These are phyloP conservation scores for Cyberlindnera japonica DNA, from an alignment of 805 yeast genomes.

Conservation along the genomic window DNA sequence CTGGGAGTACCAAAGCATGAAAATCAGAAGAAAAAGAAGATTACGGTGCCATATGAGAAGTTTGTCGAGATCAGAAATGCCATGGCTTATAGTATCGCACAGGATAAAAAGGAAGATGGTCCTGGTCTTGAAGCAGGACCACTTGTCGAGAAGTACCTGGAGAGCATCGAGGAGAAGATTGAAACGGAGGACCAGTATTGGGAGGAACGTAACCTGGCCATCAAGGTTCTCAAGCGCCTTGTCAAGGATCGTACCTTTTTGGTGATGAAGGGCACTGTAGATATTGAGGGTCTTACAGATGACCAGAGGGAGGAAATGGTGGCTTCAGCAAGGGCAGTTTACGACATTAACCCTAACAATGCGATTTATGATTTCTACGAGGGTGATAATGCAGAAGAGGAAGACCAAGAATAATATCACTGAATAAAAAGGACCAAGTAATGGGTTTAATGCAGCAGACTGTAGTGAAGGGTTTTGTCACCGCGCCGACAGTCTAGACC, in stretches of 20 bases:
- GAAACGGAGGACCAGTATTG: constrained; percentile 66
- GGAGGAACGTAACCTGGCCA: constrained; percentile 65
- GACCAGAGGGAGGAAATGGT: constrained; percentile 26
- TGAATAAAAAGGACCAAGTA: no score
- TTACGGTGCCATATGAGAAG: constrained; percentile 76
- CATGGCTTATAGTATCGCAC: constrained; percentile 63
- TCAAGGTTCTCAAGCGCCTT: constrained; percentile 76
- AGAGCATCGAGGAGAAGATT: constrained; percentile 67
- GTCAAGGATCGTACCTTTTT: constrained; percentile 82
- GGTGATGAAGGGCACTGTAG: constrained; percentile 48
- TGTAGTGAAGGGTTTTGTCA: no score
- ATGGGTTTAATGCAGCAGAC: no score
- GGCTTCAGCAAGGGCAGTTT: constrained; percentile 29
- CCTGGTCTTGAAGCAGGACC: constrained; percentile 66
- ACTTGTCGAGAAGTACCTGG: constrained; percentile 77
- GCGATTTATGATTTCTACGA: constrained; percentile 56
- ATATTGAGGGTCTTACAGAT: constrained; percentile 22
- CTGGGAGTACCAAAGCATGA: constrained; percentile 4
- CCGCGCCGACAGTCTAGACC: no score
- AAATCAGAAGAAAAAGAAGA: constrained; percentile 32
- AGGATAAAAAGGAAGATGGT: constrained; percentile 46
- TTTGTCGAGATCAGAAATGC: constrained; percentile 81
- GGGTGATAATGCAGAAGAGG: constrained; percentile 11
- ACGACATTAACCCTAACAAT: constrained; percentile 70
- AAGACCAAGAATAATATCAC: neutral